Evolutionary conservation across 441 rosid genomes (phyloP), one percentile per base, ranked within the genome.

Genomic region (Lagerstroemia fauriei): DNA sequence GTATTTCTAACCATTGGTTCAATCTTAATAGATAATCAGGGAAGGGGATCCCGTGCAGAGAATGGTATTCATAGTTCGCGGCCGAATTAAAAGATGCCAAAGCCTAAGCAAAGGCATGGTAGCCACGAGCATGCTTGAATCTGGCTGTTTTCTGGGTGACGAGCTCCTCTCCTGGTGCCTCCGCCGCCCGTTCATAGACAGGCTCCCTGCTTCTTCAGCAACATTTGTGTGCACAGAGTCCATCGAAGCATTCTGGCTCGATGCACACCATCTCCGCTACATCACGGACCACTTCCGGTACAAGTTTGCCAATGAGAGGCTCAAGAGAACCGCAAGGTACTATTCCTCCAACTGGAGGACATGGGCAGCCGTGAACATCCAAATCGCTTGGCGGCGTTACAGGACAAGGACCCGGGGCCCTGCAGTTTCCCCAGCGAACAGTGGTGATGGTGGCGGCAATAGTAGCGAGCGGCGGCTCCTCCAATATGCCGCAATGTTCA

Each of bases 261-360:
- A 91, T 27, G 88, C 88, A 9, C 69, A 88, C 47, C 73, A 88
- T 87, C 88, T 93, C 6, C 84, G 84, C 66, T 91, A 91, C 91
- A 88, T 91, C 47, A 90, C 96, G 0, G 94, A 92, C 51, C 94
- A 93, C 75, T 93, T 93, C 82, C 84, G 93, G 59, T 93, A 92
- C 90, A 92, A 85, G 85, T 92, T 93, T 50, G 91, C 91, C 20
- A 91, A 88, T 9, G 92, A 89, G 83, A 85, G 90, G 85, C 92
- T 92, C 0, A 93, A 92, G 89, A 77, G 95, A 73, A 90, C 88
- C 9, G 92, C 91, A 1, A 90, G 96, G 84, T 93, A 93, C 81
- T 93, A 90, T 84, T 93, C 96, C 3, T 93, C 96, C 2, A 91
- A 91, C 80, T 91, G 96, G 93, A 78, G 96, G 72, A 91, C 92